Evolutionary conservation across 306 rosid genomes (phyloP), one percentile per base, ranked within the genome.

Genomic region (Astragalus membranaceus): DNA sequence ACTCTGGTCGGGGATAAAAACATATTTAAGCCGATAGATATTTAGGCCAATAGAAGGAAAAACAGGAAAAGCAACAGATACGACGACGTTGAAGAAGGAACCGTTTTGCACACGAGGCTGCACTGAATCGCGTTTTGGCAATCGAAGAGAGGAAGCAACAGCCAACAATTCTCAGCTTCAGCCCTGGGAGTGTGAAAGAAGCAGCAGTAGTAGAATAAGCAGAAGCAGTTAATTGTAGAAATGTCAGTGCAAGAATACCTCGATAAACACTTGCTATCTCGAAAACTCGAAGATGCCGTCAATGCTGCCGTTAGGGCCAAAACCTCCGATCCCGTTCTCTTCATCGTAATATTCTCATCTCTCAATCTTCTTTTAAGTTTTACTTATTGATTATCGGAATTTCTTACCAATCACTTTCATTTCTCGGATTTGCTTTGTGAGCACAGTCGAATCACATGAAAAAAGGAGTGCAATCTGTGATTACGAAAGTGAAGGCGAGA

Each of bases 271-370:
- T 10, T 66, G 85, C 97, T 94, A 48, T 90, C 97, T 20, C 90
- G 98, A 70, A 94, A 87, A 74, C 88, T 94, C 77, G 98, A 94
- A 76, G 98, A 94, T 37, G 95, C 97, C 63, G 98, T 94, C 80
- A 94, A 94, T 84, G 98, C 97, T 75, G 92, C 97, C 74, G 97
- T 94, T 50, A 80, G 96, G 82, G 97, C 98, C 80, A 94, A 94
- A 59, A 74, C 95, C 11, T 3, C 83, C 75, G 97, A 94, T 88
- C 98, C 98, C 65, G 89, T 94, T 68, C 92, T 94, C 79, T 94
- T 90, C 87, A 94, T 94, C 60, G 98, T 94, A 87, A 68, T 1
- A 7, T 4, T 17, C 81, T 30, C 53, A 36, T 62, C 51, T 6
- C 52, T 64, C 8, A 30, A 48, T 37, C 14, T 0, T 50, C 13